Evolutionary conservation across 2,329 filamentous ascomycete species (phyloP).

Genomic region (Fusarium armeniacum): DNA sequence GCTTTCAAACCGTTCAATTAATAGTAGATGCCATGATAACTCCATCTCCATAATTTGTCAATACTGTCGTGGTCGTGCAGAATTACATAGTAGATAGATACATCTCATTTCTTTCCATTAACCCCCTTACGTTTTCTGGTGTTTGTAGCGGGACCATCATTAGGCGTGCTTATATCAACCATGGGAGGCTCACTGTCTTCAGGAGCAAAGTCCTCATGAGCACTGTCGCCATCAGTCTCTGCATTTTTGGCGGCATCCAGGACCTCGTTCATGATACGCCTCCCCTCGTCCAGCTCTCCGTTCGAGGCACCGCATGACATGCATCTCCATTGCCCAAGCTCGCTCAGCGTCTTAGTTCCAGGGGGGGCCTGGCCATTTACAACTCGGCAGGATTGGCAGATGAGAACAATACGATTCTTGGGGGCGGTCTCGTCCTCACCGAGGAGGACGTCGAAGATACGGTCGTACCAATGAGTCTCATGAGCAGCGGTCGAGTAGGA

Average conservation of each 20-base stretch:
- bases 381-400: constrained; percentile 84
- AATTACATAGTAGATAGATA: constrained; percentile 30
- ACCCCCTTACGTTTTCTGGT: constrained; percentile 46
- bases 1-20: constrained; percentile 12
- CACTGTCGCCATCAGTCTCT: constrained; percentile 34
- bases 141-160: constrained; percentile 42
- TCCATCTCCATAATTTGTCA: constrained; percentile 23
- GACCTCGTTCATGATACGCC: constrained; percentile 78
- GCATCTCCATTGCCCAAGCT: constrained; percentile 90
- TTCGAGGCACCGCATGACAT: constrained; percentile 87
- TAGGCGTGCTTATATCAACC: constrained; percentile 35
- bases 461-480: constrained; percentile 88
- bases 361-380: constrained; percentile 97
- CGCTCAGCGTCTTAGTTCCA: constrained; percentile 80
- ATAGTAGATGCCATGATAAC: constrained; percentile 4
- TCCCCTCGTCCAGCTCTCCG: constrained; percentile 82
- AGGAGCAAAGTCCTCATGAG: constrained; percentile 10
- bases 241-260: constrained; percentile 52
- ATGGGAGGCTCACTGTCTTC: constrained; percentile 13
- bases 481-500: constrained; percentile 44
- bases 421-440: constrained; percentile 95
- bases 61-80: constrained; percentile 14
- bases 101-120: constrained; percentile 47
- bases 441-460: constrained; percentile 89
- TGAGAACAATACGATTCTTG: constrained; percentile 89